phyloP scores from a whole-genome alignment of 31 red algal species.

The Endocladia muricata region DNA sequence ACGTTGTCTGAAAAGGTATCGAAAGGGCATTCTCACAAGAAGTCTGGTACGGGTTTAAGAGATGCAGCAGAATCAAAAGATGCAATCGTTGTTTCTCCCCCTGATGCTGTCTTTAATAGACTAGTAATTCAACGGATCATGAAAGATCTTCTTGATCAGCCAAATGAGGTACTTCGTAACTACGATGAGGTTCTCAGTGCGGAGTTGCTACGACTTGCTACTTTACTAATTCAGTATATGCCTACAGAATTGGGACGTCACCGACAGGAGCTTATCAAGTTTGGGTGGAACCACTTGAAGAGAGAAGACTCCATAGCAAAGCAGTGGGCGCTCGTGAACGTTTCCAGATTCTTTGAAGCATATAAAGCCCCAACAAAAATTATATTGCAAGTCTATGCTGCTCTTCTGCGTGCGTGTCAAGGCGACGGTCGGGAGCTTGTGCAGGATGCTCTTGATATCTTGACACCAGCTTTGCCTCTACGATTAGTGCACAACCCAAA shows the following conservation, averaged over 20 bases:
- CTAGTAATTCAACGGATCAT: conserved; percentile 66
- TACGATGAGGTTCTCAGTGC: conserved; percentile 81
- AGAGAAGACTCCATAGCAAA: conserved; percentile 92
- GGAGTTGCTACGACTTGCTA: conserved; percentile 89
- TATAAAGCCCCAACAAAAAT: conserved; percentile 96
- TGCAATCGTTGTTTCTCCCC: background rate
- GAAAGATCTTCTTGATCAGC: conserved; percentile 73
- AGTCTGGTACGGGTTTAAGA: background rate
- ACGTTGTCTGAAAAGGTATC: background rate
- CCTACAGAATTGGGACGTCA: conserved; percentile 75
- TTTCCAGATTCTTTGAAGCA: conserved; percentile 95
- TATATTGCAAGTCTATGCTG: conserved; percentile 96
- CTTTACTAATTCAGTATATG: conserved; percentile 84
- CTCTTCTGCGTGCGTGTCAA: conserved; percentile 91
- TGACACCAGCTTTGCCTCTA: conserved; percentile 84
- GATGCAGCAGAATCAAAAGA: background rate
- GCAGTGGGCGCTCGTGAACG: conserved; percentile 97
- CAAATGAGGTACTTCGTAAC: conserved; percentile 69
- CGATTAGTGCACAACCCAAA: conserved; percentile 69
- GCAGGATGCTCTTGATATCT: conserved; percentile 81
- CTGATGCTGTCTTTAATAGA: conserved; percentile 46
- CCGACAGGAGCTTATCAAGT: conserved; percentile 95
- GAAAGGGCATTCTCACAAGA: background rate
- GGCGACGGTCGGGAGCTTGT: conserved; percentile 71
- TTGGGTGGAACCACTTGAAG: conserved; percentile 99